Evolutionary conservation across 306 rosid genomes (phyloP).

Genomic region (Vicia villosa): DNA sequence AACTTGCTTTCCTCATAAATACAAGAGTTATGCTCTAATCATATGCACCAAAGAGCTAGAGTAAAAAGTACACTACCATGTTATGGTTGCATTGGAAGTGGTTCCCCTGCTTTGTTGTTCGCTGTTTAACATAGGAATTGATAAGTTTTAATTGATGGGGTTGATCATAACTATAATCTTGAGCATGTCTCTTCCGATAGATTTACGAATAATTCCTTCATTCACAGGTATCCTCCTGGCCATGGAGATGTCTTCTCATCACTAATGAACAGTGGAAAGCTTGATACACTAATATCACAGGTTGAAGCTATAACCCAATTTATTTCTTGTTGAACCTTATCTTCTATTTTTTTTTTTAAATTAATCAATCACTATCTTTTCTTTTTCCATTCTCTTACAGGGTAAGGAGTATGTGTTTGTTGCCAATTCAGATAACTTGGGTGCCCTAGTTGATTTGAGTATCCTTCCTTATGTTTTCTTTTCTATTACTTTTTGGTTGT

Average conservation of each 20-base stretch:
- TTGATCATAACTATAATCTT: background rate
- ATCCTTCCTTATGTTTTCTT: constrained; percentile 58
- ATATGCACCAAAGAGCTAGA: background rate
- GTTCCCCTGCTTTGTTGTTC: background rate
- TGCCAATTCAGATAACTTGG: constrained; percentile 96
- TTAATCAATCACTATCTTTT: constrained; percentile 1
- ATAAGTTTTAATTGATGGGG: constrained; percentile 8
- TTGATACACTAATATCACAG: constrained; percentile 81
- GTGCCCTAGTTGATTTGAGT: constrained; percentile 95
- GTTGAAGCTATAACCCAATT: constrained; percentile 47
- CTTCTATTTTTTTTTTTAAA: constrained; percentile 26
- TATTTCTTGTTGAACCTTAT: constrained; percentile 26
- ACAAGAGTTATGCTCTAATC: background rate
- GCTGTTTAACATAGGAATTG: background rate
- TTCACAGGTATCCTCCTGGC: constrained; percentile 95
- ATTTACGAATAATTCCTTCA: constrained; percentile 31
- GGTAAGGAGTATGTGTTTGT: constrained; percentile 91
- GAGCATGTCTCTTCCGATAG: constrained; percentile 24
- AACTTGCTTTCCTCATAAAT: background rate
- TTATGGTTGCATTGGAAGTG: background rate
- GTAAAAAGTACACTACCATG: background rate
- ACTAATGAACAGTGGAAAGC: constrained; percentile 83
- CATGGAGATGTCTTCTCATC: constrained; percentile 98
- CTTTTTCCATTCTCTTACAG: constrained; percentile 50
- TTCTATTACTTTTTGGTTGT: constrained; percentile 19